phyloP scores from a whole-genome alignment of 1,284 basidiomycete species.

The Rhodotorula sp. region DNA sequence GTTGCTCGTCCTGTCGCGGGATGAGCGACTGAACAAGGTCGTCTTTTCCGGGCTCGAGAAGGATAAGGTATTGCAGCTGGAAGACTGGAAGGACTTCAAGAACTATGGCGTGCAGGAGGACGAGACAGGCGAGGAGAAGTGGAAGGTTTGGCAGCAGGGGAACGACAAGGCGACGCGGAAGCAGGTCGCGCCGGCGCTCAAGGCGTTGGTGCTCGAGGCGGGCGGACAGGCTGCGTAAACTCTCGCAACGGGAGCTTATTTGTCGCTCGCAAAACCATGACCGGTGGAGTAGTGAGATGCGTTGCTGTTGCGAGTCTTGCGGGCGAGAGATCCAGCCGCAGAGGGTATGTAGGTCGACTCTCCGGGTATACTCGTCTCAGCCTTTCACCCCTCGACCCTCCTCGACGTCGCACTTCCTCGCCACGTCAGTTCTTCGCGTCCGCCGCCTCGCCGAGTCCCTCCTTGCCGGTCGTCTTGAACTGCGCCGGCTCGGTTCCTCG shows the following conservation, averaged over 20 bases:
- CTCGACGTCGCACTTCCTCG: too few species aligned
- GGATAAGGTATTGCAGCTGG: conserved; percentile 56
- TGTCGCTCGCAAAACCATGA: background rate
- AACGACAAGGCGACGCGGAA: conserved; percentile 75
- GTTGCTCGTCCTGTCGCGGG: conserved; percentile 58
- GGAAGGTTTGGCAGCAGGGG: conserved; percentile 67
- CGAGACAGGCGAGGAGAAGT: conserved; percentile 39
- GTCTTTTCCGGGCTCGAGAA: conserved; percentile 62
- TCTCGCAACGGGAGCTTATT: background rate
- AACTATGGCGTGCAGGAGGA: conserved; percentile 44
- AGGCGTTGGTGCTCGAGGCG: conserved; percentile 47
- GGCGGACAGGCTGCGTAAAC: background rate
- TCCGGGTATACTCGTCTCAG: background rate
- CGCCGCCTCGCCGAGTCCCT: conserved; percentile 25
- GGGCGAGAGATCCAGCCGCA: too few species aligned
- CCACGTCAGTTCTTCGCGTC: conserved; percentile 3
- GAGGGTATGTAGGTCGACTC: background rate
- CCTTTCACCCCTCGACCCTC: background rate
- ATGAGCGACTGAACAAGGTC: conserved; percentile 13
- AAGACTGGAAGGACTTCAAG: conserved; percentile 50
- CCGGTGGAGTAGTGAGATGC: background rate
- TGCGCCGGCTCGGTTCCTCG: conserved; percentile 37
- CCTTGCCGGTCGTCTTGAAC: conserved; percentile 28
- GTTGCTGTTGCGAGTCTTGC: background rate
- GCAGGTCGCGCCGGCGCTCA: conserved; percentile 71